These are phyloP conservation scores for Leccinum obscurum DNA, from an alignment of 768 basidiomycete species.

Conservation along the genomic window DNA sequence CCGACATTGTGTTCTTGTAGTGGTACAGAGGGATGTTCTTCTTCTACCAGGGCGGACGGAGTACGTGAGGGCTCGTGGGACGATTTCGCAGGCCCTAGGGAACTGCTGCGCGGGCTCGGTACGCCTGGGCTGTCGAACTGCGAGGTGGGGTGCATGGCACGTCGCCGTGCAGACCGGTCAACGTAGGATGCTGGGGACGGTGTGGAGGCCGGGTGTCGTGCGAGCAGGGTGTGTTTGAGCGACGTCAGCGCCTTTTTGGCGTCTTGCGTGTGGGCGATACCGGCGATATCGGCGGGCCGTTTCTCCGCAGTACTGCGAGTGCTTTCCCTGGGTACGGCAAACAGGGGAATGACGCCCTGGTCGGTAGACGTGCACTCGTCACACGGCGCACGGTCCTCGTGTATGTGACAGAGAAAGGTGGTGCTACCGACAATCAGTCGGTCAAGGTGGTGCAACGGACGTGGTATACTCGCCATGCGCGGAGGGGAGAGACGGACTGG, in stretches of 20 bases:
- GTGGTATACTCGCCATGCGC: slow-evolving; percentile 68
- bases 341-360: slow-evolving; percentile 61
- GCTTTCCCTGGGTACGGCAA: slow-evolving; percentile 23
- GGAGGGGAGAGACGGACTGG: slow-evolving; percentile 62
- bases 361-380: slow-evolving; percentile 53
- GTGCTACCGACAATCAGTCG: slow-evolving; percentile 67
- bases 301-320: slow-evolving; percentile 20
- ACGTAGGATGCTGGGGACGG: slow-evolving; percentile 41
- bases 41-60: slow-evolving; percentile 14
- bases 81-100: slow-evolving; percentile 15
- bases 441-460: slow-evolving; percentile 63
- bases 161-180: slow-evolving; percentile 72
- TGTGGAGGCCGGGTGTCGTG: slow-evolving; percentile 31
- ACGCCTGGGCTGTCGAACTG: slow-evolving; percentile 56
- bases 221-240: slow-evolving; percentile 65
- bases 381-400: slow-evolving; percentile 62
- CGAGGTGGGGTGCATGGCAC: slow-evolving; percentile 55
- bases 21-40: slow-evolving; percentile 37
- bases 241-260: slow-evolving; percentile 65
- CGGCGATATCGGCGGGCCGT: slow-evolving; percentile 16
- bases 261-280: slow-evolving; percentile 28
- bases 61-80: slow-evolving; percentile 23
- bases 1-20: slow-evolving; percentile 63
- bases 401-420: slow-evolving; percentile 69
- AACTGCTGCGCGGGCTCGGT: slow-evolving; percentile 25